Evolutionary conservation across 2,329 filamentous ascomycete species (phyloP).

Genomic region (Cladosporium velox): DNA sequence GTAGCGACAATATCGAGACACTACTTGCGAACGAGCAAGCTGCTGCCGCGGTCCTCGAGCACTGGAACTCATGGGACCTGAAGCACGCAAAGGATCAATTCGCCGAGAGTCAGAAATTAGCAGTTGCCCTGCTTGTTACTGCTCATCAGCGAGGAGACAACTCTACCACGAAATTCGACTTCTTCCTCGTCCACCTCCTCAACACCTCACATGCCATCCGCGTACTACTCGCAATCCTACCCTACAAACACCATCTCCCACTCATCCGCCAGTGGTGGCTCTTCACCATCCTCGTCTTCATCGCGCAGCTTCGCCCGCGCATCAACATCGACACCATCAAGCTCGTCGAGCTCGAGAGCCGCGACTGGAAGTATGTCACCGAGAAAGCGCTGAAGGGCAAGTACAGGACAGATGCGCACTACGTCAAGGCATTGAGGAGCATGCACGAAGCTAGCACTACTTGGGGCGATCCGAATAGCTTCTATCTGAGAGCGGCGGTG

Average conservation of each 20-base stretch:
- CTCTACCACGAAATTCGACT: constrained; percentile 64
- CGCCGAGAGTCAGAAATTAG: constrained; percentile 63
- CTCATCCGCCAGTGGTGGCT: constrained; percentile 90
- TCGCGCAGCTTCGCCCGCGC: constrained; percentile 70
- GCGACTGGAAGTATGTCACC: constrained; percentile 76
- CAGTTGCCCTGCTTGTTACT: constrained; percentile 62
- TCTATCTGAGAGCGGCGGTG: constrained; percentile 68
- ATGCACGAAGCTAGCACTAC: constrained; percentile 73
- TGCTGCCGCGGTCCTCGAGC: constrained; percentile 72
- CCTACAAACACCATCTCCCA: constrained; percentile 68
- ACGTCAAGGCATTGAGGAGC: constrained; percentile 76
- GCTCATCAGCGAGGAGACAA: constrained; percentile 41
- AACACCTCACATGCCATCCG: constrained; percentile 86
- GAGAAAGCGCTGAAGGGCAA: constrained; percentile 68
- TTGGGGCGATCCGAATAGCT: constrained; percentile 69
- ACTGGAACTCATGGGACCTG: constrained; percentile 88
- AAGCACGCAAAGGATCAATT: constrained; percentile 73
- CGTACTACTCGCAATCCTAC: constrained; percentile 78
- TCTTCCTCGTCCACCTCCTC: constrained; percentile 78
- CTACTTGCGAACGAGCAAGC: constrained; percentile 72
- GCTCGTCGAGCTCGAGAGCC: constrained; percentile 60
- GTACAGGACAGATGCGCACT: constrained; percentile 75
- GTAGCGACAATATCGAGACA: constrained; percentile 63
- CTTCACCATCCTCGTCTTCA: constrained; percentile 74
- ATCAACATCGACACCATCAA: constrained; percentile 68